Conservation (phyloP, 2,329 filamentous ascomycete species). For the Fusarium heterosporum region DNA sequence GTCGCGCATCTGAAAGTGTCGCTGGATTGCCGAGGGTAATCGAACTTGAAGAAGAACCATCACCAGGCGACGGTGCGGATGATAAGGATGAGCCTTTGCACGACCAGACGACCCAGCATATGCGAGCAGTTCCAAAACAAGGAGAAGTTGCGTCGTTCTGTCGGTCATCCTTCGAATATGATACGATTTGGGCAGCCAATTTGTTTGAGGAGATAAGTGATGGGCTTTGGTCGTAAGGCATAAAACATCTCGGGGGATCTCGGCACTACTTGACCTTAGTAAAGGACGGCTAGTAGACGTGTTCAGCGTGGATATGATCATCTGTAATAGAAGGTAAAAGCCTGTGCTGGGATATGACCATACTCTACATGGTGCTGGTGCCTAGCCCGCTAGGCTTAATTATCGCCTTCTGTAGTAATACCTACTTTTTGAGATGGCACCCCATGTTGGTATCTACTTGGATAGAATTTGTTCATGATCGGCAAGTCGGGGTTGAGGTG, state of each 20-base stretch:
- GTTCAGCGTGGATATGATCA: too few relatives aligned
- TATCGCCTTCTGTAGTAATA: neutral
- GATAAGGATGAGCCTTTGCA: fast-evolving
- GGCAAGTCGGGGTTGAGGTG: neutral
- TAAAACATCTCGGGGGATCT: neutral
- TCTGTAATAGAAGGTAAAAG: too few relatives aligned
- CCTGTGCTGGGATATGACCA: too few relatives aligned
- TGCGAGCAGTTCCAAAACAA: neutral
- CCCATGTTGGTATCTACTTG: neutral
- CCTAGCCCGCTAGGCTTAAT: too few relatives aligned
- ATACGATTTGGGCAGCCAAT: constrained; percentile 23
- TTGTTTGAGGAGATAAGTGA: constrained; percentile 22
- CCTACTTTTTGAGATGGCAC: neutral
- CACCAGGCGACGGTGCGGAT: fast-evolving
- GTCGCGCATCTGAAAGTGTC: constrained; percentile 11
- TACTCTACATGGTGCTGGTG: too few relatives aligned
- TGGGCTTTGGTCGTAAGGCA: constrained; percentile 7
- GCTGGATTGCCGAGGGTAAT: neutral
- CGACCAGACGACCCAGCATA: fast-evolving
- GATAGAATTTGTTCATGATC: neutral
- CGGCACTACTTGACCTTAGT: too few relatives aligned
- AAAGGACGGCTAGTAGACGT: neutral
- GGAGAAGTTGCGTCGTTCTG: neutral
- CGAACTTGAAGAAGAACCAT: neutral
- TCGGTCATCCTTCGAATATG: constrained; percentile 13